A percentile compares a stretch with the other conserved stretches of the same genome.
These are phyloP conservation scores for Emmonsia crescens DNA, from an alignment of 2,329 filamentous ascomycete genomes.

Conservation along the genomic window DNA sequence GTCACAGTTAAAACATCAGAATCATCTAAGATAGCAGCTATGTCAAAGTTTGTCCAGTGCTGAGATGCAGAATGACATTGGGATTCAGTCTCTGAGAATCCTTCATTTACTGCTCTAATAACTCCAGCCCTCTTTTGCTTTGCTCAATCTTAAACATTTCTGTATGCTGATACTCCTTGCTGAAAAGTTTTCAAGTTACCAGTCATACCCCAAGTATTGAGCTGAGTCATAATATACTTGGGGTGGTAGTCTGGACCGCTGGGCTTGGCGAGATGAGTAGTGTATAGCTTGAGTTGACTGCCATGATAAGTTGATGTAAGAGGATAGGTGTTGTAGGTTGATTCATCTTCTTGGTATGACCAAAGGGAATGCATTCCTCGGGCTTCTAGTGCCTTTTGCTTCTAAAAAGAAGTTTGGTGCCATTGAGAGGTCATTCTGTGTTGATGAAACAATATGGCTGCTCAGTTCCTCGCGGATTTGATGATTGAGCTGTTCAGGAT, in stretches of 20 bases:
- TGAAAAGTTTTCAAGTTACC: constrained; percentile 21
- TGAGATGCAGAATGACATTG: neutral
- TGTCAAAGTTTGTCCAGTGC: neutral
- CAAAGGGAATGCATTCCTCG: constrained; percentile 30
- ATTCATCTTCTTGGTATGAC: constrained; percentile 25
- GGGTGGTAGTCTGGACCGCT: neutral
- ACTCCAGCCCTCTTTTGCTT: constrained; percentile 28
- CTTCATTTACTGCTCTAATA: constrained; percentile 22
- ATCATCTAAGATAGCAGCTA: neutral
- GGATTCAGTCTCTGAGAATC: neutral
- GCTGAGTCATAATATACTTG: constrained; percentile 8
- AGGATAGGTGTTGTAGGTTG: constrained; percentile 31
- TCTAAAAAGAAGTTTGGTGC: too few species aligned
- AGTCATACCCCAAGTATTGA: constrained; percentile 6
- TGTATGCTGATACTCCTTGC: constrained; percentile 28
- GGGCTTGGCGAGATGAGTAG: neutral
- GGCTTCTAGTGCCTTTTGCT: constrained; percentile 22
- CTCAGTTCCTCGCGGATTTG: constrained; percentile 8
- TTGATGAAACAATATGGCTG: neutral
- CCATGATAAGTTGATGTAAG: constrained; percentile 20
- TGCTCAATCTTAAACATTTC: constrained; percentile 33
- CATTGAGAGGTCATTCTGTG: constrained; percentile 17
- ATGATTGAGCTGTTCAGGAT: constrained; percentile 17
- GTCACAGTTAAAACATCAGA: neutral
- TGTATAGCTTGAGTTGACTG: constrained; percentile 7